Percentiles rank a stretch among this genome's conserved stretches.
These are phyloP conservation scores for Botrytis porri DNA, from an alignment of 2,329 filamentous ascomycete genomes.

Conservation along the genomic window DNA sequence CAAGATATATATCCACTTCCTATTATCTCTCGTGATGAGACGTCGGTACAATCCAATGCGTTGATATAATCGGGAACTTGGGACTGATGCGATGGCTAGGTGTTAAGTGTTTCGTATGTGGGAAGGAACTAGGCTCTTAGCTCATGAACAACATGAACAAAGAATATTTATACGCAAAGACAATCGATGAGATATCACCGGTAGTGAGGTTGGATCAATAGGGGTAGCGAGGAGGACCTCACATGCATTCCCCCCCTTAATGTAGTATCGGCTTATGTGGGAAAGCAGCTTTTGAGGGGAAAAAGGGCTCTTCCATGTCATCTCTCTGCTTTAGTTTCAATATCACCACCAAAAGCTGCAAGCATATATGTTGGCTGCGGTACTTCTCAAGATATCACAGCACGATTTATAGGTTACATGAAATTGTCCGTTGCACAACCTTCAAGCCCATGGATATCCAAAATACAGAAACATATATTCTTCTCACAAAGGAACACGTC, in stretches of 20 bases:
- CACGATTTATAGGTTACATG: neutral
- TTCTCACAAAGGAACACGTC: neutral
- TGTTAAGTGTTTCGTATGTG: neutral
- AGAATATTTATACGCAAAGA: neutral
- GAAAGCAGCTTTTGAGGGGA: neutral
- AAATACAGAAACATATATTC: neutral
- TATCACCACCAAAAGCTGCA: neutral
- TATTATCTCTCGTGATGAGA: neutral
- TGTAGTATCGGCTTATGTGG: neutral
- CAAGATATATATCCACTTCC: neutral
- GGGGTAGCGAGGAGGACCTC: slow-evolving; percentile 10
- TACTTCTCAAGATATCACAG: neutral
- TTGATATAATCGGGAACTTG: neutral
- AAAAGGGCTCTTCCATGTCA: neutral
- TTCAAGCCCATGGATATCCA: neutral
- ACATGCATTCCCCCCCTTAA: neutral
- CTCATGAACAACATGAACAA: neutral
- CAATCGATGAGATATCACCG: neutral
- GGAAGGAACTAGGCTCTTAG: neutral
- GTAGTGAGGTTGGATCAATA: neutral
- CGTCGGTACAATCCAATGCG: neutral
- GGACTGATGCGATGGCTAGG: neutral
- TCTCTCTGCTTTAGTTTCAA: neutral
- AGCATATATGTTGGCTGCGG: neutral
- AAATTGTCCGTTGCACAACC: neutral